Conservation (phyloP, 148 eudicot species). For the Simmondsia chinensis region DNA sequence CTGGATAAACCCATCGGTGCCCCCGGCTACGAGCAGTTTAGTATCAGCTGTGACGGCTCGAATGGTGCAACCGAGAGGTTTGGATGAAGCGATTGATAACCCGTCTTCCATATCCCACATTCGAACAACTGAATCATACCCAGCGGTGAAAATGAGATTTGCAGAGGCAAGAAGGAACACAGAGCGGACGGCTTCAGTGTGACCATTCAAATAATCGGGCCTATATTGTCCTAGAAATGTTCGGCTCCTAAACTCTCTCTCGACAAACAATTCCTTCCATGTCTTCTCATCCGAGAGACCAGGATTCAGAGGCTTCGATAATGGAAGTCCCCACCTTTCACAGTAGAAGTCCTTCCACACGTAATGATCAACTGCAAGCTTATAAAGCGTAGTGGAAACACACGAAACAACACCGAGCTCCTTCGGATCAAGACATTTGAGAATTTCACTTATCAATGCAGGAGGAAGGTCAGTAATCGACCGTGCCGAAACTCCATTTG, state of each 20-base stretch:
- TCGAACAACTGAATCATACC: slow-evolving; percentile 73
- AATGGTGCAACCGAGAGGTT: slow-evolving; percentile 76
- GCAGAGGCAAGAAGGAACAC: slow-evolving; percentile 68
- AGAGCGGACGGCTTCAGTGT: slow-evolving; percentile 63
- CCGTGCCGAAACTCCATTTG: slow-evolving; percentile 27
- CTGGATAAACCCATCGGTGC: slow-evolving; percentile 83
- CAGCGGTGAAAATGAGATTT: slow-evolving; percentile 73
- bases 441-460: slow-evolving; percentile 69
- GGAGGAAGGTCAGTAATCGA: slow-evolving; percentile 78
- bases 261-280: slow-evolving; percentile 92
- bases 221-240: slow-evolving; percentile 69
- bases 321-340: slow-evolving; percentile 91
- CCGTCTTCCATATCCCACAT: slow-evolving; percentile 98
- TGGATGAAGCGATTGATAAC: slow-evolving; percentile 56
- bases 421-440: slow-evolving; percentile 82
- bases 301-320: slow-evolving; percentile 20
- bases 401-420: slow-evolving; percentile 91
- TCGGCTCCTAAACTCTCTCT: slow-evolving; percentile 80
- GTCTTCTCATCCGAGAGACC: slow-evolving; percentile 52
- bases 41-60: slow-evolving; percentile 85
- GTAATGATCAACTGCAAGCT: slow-evolving; percentile 66
- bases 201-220: slow-evolving; percentile 62
- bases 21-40: slow-evolving; percentile 68
- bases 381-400: slow-evolving; percentile 54
- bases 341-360: slow-evolving; percentile 89